Evolutionary conservation across 306 rosid species (phyloP), one percentile per base, ranked within the genome.

Genomic region (Medicago ruthenica): DNA sequence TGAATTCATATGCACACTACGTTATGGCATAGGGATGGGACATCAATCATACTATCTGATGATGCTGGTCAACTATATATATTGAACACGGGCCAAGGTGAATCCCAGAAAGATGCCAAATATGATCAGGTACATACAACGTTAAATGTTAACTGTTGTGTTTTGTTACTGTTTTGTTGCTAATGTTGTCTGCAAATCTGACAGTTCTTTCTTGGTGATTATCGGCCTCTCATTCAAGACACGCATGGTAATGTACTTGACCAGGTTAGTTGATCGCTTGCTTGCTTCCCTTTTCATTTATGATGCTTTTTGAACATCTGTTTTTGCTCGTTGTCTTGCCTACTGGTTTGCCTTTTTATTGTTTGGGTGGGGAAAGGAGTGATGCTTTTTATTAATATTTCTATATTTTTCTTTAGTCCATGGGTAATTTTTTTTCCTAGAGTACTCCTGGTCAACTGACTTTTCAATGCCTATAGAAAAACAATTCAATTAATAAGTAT

Each of bases 201-300:
- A 65, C 90, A 96, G 99, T 96, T 96, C 86, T 96, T 89, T 81
- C 99, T 96, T 55, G 99, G 99, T 83, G 99, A 95, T 89, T 95
- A 87, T 85, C 97, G 97, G 73, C 99, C 99, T 47, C 87, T 95
- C 77, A 79, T 90, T 83, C 97, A 92, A 76, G 99, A 95, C 83
- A 85, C 84, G 65, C 79, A 86, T 68, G 97, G 99, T 61, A 88
- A 91, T 88, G 97, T 87, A 77, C 80, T 95, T 77, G 99, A 95
- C 82, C 97, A 89, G 97, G 99, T 95, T 82, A 76, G 93, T 79
- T 79, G 75, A 71, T 67, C 13, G 48, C 58, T 27, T 53, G 58
- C 75, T 55, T 75, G 24, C 27, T 24, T 40, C 48, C 6, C 8
- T 55, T 76, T 63, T 70, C 53, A 8, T 27, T 37, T 78, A 4